phyloP scores from a whole-genome alignment of 2,329 filamentous ascomycete genomes.

The Bretziella fagacearum region DNA sequence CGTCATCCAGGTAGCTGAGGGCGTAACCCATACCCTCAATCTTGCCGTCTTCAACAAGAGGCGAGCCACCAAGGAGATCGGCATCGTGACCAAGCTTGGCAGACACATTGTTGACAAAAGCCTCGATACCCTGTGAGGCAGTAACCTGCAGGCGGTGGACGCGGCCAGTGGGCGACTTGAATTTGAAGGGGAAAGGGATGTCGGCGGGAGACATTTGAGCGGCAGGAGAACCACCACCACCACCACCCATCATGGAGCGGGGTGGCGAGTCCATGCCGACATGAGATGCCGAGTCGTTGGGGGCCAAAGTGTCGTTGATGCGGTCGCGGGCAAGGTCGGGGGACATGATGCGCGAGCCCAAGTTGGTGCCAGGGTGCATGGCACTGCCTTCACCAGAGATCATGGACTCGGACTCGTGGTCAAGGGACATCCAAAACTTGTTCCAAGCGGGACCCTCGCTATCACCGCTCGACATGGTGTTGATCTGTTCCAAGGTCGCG shows the following conservation, averaged over 20 bases:
- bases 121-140: conserved; percentile 61
- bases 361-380: conserved; percentile 40
- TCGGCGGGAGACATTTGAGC: conserved; percentile 48
- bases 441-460: conserved; percentile 96
- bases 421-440: conserved; percentile 96
- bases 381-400: conserved; percentile 72
- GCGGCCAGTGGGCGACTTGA: conserved; percentile 89
- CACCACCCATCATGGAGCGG: conserved; percentile 39
- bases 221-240: conserved; percentile 22
- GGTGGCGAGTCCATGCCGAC: conserved; percentile 64
- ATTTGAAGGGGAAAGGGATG: conserved; percentile 88
- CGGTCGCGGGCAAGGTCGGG: conserved; percentile 59
- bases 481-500: conserved; percentile 92
- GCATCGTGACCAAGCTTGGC: conserved; percentile 74
- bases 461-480: conserved; percentile 78
- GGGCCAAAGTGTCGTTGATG: conserved; percentile 66
- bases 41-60: conserved; percentile 61
- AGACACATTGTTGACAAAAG: conserved; percentile 60
- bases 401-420: conserved; percentile 90
- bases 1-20: conserved; percentile 88
- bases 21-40: conserved; percentile 68
- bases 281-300: conserved; percentile 89
- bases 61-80: conserved; percentile 66
- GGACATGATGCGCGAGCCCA: conserved; percentile 59
- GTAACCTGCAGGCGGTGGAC: conserved; percentile 82